Base-by-base conservation (phyloP, 164 flowering plant genomes). In the Chloranthus sessilifolius region DNA sequence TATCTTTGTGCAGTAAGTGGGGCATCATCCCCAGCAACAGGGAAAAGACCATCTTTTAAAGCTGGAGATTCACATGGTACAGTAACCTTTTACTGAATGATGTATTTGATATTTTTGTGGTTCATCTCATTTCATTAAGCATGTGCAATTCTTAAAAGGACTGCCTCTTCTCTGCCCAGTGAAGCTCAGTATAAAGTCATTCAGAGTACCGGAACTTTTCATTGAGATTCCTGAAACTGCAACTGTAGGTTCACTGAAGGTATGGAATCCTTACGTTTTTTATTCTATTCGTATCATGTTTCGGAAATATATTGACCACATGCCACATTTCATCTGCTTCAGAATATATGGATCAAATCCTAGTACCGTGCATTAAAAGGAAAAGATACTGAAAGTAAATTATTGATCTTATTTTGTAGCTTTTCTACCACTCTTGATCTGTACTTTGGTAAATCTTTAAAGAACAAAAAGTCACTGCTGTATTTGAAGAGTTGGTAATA, bases 201-300 rank as follows among this genome's bases (percentile, higher is more conserved):
- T 94, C 63, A 70, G 69, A 68, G 84, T 94, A 56, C 99, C 99
- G 15, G 99, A 94, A 78, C 83, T 94, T 38, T 72, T 86, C 37
- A 72, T 94, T 67, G 96, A 94, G 75, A 72, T 94, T 52, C 82
- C 99, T 16, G 90, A 89, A 64, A 82, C 78, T 38, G 88, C 90
- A 43, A 89, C 97, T 55, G 79, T 94, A 70, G 97, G 87, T 58
- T 86, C 95, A 48, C 66, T 92, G 46, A 88, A 92, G 96, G 98
- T 88, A 75, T 43, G 21, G 26, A 37, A 25, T 55, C 21, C 41
- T 59, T 10, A 4, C 28, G 8, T 16, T n/a, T 28, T 5, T 28
- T 53, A 17, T 28, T 14, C 2, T n/a, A 21, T 14, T 4, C 27
- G n/a, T n/a, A n/a, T n/a, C n/a, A n/a, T n/a, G n/a, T n/a, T n/a